Percentiles rank a stretch among this genome's conserved stretches.
phyloP scores from a whole-genome alignment of 306 rosid species.

The Sphenostylis stenocarpa region DNA sequence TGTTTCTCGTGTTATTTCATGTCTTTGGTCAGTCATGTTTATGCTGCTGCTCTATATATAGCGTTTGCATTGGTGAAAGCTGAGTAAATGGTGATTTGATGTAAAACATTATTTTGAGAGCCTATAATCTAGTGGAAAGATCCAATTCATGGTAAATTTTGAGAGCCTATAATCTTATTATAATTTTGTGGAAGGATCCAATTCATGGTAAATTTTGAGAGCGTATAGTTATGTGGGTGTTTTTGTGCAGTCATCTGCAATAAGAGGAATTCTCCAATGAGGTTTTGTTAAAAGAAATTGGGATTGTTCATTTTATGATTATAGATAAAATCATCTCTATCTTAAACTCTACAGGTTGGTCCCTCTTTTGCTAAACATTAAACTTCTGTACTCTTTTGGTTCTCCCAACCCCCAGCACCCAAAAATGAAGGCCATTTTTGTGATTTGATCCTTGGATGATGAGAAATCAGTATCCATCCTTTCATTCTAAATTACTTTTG shows the following conservation, averaged over 20 bases:
- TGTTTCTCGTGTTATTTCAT: background rate
- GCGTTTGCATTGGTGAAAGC: background rate
- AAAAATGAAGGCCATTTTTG: background rate
- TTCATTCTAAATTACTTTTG: constrained; percentile 5
- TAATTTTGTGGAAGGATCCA: background rate
- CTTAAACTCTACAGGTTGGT: background rate
- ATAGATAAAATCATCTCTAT: background rate
- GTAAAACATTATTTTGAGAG: constrained; percentile 5
- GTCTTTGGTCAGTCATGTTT: background rate
- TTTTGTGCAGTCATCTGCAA: background rate
- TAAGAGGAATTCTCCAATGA: background rate
- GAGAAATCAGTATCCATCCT: background rate
- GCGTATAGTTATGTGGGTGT: background rate
- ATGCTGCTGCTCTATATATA: background rate
- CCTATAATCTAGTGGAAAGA: background rate
- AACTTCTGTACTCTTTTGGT: background rate
- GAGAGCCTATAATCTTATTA: background rate
- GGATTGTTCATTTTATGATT: background rate
- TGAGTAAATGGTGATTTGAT: background rate
- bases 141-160: constrained; percentile 6
- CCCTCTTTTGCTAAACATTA: background rate
- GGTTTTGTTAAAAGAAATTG: background rate
- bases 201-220: background rate
- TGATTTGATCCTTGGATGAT: background rate
- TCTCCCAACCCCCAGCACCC: background rate